Evolutionary conservation across 1,284 basidiomycete species (phyloP).

Genomic region (Wolfiporia cocos): DNA sequence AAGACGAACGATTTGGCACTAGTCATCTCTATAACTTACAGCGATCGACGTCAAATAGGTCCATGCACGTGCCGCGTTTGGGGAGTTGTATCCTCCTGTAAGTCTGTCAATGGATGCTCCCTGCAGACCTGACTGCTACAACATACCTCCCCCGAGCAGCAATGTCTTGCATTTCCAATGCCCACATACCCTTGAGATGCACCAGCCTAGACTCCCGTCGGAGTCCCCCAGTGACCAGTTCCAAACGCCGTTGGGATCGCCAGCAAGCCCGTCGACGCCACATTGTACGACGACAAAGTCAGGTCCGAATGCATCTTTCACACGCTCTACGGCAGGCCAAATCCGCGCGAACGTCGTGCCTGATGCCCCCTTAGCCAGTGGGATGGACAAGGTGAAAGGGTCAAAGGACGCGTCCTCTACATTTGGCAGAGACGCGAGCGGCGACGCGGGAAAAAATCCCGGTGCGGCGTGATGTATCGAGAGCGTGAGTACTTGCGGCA

Average conservation of each 20-base stretch:
- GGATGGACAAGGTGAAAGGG: constrained; percentile 74
- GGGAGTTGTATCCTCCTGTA: constrained; percentile 73
- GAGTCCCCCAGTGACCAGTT: constrained; percentile 65
- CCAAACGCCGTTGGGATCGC: constrained; percentile 74
- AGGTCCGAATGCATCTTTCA: constrained; percentile 63
- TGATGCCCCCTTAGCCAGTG: constrained; percentile 65
- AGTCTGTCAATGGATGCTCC: background rate
- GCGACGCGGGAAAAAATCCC: constrained; percentile 77
- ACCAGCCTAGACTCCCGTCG: constrained; percentile 69
- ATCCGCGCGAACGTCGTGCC: constrained; percentile 52
- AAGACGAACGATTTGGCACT: background rate
- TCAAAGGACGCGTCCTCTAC: constrained; percentile 38
- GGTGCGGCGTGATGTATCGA: constrained; percentile 80
- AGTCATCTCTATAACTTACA: constrained; percentile 34
- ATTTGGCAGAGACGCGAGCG: constrained; percentile 44
- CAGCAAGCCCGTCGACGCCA: constrained; percentile 81
- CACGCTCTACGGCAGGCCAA: constrained; percentile 57
- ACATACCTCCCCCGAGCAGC: constrained; percentile 59
- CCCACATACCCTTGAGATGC: constrained; percentile 46
- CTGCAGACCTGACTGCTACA: background rate
- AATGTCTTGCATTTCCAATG: constrained; percentile 57
- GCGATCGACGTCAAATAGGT: constrained; percentile 72
- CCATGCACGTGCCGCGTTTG: constrained; percentile 85
- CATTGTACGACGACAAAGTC: constrained; percentile 83
- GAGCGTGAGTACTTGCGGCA: constrained; percentile 71